Evolutionary conservation across 2,329 filamentous ascomycete species (phyloP), one percentile per base, ranked within the genome.

Genomic region (Cladophialophora psammophila): DNA sequence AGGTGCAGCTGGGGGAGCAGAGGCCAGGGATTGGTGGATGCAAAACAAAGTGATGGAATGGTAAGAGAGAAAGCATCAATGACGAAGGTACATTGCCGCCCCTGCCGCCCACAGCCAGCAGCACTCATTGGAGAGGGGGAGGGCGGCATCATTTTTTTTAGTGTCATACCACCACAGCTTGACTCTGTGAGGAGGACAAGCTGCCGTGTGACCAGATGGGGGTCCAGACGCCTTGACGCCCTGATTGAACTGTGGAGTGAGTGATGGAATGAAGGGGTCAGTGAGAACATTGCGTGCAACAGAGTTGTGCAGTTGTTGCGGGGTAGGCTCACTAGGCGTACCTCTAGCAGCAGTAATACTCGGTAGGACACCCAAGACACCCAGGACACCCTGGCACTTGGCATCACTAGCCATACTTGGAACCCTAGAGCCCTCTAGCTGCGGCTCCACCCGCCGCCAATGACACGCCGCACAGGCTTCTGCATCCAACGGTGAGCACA

Each of bases 401-500:
- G 5, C 40, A 12, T n/a, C 7, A n/a, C 18, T 42, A 26, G 26
- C 26, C 26, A 26, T 34, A 34, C 12, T 10, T 20, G 54, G n/a
- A 38, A 6, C 15, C 8, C 15, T 4, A 31, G 36, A 31, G 26
- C 42, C 26, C 15, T 20, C 42, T 65, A 57, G 63, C 35, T 36
- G 48, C 63, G 63, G 63, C 63, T 50, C 38, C 20, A 55, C 13
- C 63, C 63, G 63, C 45, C 38, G 45, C 55, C 45, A 59, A n/a
- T 50, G 48, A 32, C 55, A 26, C 18, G 45, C 13, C 35, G 26
- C 59, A 15, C n/a, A 8, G 26, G 52, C 38, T 40, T 20, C 45
- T 48, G 54, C 55, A 55, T 59, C 63, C 63, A 65, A 65, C 63
- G 35, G 10, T 54, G 55, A 65, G 42, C 55, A 60, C 34, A 52